Percentiles rank a stretch among this genome's conserved stretches.
Evolutionary conservation across 768 basidiomycete genomes (phyloP).

Genomic region (Obba rivulosa): DNA sequence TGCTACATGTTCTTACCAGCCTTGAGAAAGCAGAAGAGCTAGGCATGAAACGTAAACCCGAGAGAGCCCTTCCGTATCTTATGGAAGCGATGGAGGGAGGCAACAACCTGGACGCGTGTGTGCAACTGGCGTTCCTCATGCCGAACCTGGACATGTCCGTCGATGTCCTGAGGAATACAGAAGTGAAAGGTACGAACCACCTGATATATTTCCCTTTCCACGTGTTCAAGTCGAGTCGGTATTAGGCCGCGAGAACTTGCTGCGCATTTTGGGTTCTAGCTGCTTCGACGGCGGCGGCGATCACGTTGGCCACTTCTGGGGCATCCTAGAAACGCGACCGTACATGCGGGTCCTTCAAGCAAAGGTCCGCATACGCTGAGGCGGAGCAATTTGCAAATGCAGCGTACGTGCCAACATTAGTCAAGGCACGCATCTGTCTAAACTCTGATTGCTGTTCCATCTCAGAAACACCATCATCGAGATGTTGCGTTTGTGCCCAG

Average conservation of each 20-base stretch:
- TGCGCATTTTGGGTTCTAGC: conserved; percentile 23
- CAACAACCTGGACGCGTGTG: conserved; percentile 35
- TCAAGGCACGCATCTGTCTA: not conserved
- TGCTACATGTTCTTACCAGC: conserved; percentile 12
- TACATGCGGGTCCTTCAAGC: conserved; percentile 42
- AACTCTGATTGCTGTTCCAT: not conserved
- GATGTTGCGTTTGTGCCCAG: conserved; percentile 39
- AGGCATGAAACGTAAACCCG: conserved; percentile 25
- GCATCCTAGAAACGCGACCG: conserved; percentile 34
- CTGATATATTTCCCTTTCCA: too few relatives aligned
- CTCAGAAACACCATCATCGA: conserved; percentile 33
- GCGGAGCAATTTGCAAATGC: conserved; percentile 28
- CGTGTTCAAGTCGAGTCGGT: too few relatives aligned
- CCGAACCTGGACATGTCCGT: conserved; percentile 23
- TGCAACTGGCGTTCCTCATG: conserved; percentile 31
- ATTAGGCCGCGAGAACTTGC: conserved; percentile 25
- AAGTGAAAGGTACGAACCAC: conserved; percentile 14
- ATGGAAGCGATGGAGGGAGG: conserved; percentile 34
- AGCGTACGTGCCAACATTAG: conserved; percentile 22
- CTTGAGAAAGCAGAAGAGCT: conserved; percentile 34
- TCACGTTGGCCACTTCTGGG: conserved; percentile 33
- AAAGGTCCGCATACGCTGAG: conserved; percentile 30
- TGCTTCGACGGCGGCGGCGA: conserved; percentile 35
- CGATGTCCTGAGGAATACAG: conserved; percentile 23
- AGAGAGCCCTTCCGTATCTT: conserved; percentile 35